Percentiles rank a stretch among this genome's conserved stretches.
These are phyloP conservation scores for Quercus bicolor DNA, from an alignment of 306 rosid genomes.

Conservation along the genomic window DNA sequence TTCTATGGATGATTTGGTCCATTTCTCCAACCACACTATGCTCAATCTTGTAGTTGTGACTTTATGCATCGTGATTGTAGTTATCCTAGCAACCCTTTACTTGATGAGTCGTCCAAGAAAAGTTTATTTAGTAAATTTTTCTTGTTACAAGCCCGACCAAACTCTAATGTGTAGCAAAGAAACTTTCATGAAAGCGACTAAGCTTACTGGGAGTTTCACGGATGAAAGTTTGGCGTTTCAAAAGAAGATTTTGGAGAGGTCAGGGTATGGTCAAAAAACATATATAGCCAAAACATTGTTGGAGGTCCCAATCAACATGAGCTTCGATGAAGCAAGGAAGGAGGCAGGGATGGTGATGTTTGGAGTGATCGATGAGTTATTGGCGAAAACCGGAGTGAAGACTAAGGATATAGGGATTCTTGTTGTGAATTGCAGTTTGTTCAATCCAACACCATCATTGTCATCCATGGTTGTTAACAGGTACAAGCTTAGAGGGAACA, in stretches of 20 bases:
- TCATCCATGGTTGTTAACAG: neutral
- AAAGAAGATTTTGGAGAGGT: conserved; percentile 1
- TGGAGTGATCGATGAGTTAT: neutral
- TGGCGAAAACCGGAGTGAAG: neutral
- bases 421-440: neutral
- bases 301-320: neutral
- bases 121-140: neutral
- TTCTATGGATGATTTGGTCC: neutral
- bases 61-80: neutral
- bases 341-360: conserved; percentile 1
- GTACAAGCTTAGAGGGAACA: neutral
- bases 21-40: neutral
- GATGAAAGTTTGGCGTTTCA: conserved; percentile 4
- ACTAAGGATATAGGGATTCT: neutral
- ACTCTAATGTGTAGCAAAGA: neutral
- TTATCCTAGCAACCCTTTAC: neutral
- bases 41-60: neutral
- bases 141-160: neutral
- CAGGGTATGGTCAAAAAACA: neutral
- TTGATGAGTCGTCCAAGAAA: neutral
- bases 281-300: neutral
- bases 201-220: neutral
- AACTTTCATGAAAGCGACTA: neutral
- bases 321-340: neutral
- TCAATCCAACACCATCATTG: neutral